phyloP scores from a whole-genome alignment of 768 basidiomycete genomes.

The Obba rivulosa region DNA sequence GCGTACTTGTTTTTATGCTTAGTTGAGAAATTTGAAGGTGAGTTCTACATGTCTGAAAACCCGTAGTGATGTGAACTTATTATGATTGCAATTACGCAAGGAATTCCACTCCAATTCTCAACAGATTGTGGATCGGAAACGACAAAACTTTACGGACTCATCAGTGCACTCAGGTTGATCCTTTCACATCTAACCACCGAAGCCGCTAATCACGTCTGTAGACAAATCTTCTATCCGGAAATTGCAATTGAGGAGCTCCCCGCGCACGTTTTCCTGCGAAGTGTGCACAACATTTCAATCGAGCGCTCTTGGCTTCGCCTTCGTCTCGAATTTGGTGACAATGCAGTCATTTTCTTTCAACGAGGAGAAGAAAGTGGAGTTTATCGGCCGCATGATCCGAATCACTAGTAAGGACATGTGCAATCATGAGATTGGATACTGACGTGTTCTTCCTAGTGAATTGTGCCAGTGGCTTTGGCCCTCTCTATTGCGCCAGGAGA shows the following conservation, averaged over 20 bases:
- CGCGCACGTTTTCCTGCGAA: slow-evolving; percentile 27
- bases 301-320: slow-evolving; percentile 33
- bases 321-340: slow-evolving; percentile 27
- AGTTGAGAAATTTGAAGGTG: slow-evolving; percentile 26
- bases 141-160: no score
- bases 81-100: slow-evolving; percentile 14
- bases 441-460: slow-evolving; percentile 4
- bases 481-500: slow-evolving; percentile 10
- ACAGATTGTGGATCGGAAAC: slow-evolving; percentile 36
- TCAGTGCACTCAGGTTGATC: no score
- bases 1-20: slow-evolving; percentile 28
- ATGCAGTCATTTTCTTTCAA: slow-evolving; percentile 20
- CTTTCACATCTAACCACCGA: no score
- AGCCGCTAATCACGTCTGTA: no score
- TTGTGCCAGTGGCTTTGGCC: slow-evolving; percentile 24
- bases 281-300: slow-evolving; percentile 30
- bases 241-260: slow-evolving; percentile 18
- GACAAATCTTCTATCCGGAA: slow-evolving; percentile 22
- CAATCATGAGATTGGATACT: background rate
- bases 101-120: slow-evolving; percentile 29
- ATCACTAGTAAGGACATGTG: slow-evolving; percentile 28
- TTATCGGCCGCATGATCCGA: slow-evolving; percentile 11
- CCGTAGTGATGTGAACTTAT: background rate
- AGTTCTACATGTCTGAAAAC: background rate
- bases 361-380: slow-evolving; percentile 14